These are phyloP conservation scores for Pseudevernia furfuracea DNA, from an alignment of 495 filamentous ascomycete genomes.

Conservation along the genomic window DNA sequence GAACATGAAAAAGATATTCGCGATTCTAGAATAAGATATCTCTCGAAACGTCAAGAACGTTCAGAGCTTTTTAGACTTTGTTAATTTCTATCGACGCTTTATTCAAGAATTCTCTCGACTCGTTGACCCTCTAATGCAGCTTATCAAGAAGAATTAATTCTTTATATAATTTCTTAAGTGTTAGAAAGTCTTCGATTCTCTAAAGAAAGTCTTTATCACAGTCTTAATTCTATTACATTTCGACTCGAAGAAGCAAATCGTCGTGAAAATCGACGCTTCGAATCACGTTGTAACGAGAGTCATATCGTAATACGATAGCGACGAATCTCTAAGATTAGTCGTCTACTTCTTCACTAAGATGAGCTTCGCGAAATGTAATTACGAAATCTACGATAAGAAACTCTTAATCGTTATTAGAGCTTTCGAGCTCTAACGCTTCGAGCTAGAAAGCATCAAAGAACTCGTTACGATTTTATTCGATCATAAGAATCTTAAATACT, in stretches of 20 bases:
- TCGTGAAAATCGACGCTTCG: constrained; percentile 20
- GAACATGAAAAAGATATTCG: not conserved
- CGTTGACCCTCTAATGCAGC: not conserved
- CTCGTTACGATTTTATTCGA: constrained; percentile 19
- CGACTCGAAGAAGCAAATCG: constrained; percentile 10
- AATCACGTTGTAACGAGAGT: constrained; percentile 15
- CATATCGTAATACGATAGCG: not conserved
- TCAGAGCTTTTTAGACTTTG: constrained; percentile 15
- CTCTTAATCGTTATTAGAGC: constrained; percentile 25
- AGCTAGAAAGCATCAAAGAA: constrained; percentile 16
- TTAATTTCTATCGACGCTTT: constrained; percentile 10
- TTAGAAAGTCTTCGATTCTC: constrained; percentile 19
- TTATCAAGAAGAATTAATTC: constrained; percentile 1
- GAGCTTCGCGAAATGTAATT: constrained; percentile 22
- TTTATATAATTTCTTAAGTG: not conserved
- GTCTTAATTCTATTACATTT: constrained; percentile 14
- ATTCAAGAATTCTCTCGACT: constrained; percentile 7
- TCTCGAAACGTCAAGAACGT: not conserved
- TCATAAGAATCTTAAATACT: constrained; percentile 27
- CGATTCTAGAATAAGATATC: not conserved
- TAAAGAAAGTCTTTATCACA: constrained; percentile 16
- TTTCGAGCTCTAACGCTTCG: constrained; percentile 26
- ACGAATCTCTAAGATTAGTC: constrained; percentile 2
- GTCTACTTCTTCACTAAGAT: constrained; percentile 22
- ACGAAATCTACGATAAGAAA: constrained; percentile 29